Base-by-base conservation (phyloP, 2,329 filamentous ascomycete genomes). In the Colletotrichum sublineola region DNA sequence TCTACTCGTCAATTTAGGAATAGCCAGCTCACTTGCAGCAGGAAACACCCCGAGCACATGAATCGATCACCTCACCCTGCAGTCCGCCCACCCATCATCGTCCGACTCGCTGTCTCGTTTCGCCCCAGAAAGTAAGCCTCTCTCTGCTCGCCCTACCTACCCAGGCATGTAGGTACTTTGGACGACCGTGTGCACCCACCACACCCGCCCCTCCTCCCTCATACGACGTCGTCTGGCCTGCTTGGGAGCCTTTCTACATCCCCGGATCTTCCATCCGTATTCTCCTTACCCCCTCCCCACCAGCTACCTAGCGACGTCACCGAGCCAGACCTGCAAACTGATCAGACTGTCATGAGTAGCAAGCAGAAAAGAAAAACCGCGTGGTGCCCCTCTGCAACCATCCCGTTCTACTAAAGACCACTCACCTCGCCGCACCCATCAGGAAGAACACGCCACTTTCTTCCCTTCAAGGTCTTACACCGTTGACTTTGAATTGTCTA, bases 51-150 rank as follows among this genome's bases (percentile, higher is more conserved):
- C 62, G 38, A 38, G 36, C 12, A 31, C 36, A 64, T 44, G 64
- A 55, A 24, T 18, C 58, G 24, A 62, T 71, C 64, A 71, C 68
- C 68, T 71, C 58, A 72, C 65, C 46, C 65, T 64, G 58, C 65
- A 58, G 31, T n/a, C 7, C 44, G 38, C 24, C 62, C 46, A 33
- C 44, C 20, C 20, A 24, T 55, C 58, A 69, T 70, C 66, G 24
- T 65, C 66, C 60, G 46, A 70, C 58, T 60, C 58, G 40, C 29
- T 48, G 29, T n/a, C 29, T 60, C 29, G 62, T 64, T 64, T 64
- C 36, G 65, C 38, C 14, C 18, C n/a, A 15, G 20, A 24, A 58
- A 48, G 58, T 60, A 61, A 71, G 42, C 40, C 52, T 68, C 40
- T 53, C 18, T 3, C 60, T 44, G n/a, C 33, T 61, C 38, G 36